Evolutionary conservation across 2,329 filamentous ascomycete species (phyloP).

Genomic region (Fusarium acutatum): DNA sequence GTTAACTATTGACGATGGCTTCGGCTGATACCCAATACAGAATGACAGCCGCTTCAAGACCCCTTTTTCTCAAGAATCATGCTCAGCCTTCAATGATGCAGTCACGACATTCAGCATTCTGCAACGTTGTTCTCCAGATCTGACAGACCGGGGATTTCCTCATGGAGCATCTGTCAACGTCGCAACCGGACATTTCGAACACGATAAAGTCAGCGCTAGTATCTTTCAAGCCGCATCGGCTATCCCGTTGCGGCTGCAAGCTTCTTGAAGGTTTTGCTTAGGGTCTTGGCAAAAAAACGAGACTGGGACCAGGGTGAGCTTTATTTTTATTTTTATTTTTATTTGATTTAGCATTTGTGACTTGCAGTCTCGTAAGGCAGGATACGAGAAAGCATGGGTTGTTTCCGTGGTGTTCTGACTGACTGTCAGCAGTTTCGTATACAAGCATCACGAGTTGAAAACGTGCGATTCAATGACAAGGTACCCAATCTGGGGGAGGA

Average conservation of each 20-base stretch:
- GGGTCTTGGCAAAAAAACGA: background rate
- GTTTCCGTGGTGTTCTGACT: background rate
- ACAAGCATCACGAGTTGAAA: background rate
- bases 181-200: background rate
- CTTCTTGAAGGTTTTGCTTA: background rate
- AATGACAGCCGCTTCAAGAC: background rate
- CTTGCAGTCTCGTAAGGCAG: background rate
- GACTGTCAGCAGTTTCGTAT: background rate
- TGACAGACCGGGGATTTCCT: background rate
- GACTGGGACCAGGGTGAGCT: background rate
- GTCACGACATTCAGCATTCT: background rate
- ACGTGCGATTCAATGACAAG: background rate
- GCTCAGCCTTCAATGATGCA: background rate
- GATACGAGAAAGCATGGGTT: background rate
- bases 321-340: background rate
- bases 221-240: background rate
- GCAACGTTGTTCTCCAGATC: background rate
- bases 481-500: background rate
- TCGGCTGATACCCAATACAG: background rate
- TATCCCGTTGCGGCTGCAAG: background rate
- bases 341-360: background rate
- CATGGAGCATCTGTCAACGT: background rate
- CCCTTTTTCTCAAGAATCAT: background rate
- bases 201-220: background rate
- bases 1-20: background rate